Percentiles rank a stretch among this genome's conserved stretches.
These are phyloP conservation scores for Arthrobotrys sinensis DNA, from an alignment of 2,329 filamentous ascomycete species.

Conservation along the genomic window DNA sequence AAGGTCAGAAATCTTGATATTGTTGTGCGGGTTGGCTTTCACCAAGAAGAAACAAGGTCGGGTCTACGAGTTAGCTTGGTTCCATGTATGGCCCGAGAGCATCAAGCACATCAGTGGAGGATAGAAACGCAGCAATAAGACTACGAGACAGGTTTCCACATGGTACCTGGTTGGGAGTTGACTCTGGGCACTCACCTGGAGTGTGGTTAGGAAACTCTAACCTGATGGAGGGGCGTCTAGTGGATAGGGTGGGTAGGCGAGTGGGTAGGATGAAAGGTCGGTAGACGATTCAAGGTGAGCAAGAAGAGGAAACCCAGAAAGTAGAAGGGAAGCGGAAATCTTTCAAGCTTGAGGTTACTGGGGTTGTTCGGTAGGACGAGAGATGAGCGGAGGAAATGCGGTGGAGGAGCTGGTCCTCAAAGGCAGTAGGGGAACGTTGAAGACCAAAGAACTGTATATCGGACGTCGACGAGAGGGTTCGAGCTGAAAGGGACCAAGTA, in stretches of 20 bases:
- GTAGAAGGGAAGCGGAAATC: neutral
- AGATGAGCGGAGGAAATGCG: neutral
- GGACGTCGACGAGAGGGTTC: neutral
- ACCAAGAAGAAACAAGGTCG: neutral
- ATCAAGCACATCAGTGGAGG: neutral
- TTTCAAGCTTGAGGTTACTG: neutral
- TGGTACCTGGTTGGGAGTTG: neutral
- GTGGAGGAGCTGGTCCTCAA: conserved; percentile 4
- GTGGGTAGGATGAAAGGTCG: neutral
- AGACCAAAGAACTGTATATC: neutral
- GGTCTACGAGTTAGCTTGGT: conserved; percentile 3
- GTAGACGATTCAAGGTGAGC: neutral
- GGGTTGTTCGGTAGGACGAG: neutral
- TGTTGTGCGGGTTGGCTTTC: neutral
- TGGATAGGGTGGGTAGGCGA: neutral
- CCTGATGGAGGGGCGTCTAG: neutral
- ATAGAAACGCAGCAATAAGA: neutral
- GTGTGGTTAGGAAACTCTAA: neutral
- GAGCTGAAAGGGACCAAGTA: conserved; percentile 5
- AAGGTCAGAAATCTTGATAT: conserved; percentile 7
- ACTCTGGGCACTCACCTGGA: neutral
- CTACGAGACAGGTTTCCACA: neutral
- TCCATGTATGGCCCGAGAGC: neutral
- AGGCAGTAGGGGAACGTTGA: neutral
- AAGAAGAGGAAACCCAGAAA: neutral